A percentile compares a stretch with the other conserved stretches of the same genome.
Conservation (phyloP, 768 basidiomycete species). For the Galerina marginata region DNA sequence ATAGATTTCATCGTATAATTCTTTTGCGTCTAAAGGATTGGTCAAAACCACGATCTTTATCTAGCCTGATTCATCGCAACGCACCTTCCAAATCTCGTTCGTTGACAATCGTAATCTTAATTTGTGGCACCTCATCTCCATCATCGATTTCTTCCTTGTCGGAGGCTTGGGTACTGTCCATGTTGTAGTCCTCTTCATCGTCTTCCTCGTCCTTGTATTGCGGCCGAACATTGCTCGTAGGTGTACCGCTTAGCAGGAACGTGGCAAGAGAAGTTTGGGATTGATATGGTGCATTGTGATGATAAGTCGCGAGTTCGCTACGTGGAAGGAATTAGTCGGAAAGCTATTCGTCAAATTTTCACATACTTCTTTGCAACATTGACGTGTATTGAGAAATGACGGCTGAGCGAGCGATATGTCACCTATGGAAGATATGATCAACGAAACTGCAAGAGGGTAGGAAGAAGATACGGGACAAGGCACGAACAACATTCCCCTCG, state of each 20-base stretch:
- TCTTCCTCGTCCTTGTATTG: not conserved
- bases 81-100: constrained; percentile 71
- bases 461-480: not conserved
- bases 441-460: not conserved
- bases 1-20: constrained; percentile 55
- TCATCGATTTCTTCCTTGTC: constrained; percentile 38
- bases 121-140: constrained; percentile 50
- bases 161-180: constrained; percentile 23
- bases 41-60: not conserved
- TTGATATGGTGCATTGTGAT: constrained; percentile 48
- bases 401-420: constrained; percentile 79
- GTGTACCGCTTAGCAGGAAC: constrained; percentile 70
- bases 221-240: constrained; percentile 8
- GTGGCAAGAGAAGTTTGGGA: constrained; percentile 62
- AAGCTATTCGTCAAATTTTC: not conserved
- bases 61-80: constrained; percentile 22
- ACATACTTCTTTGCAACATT: constrained; percentile 79
- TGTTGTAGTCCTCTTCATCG: constrained; percentile 23
- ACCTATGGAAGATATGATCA: constrained; percentile 51
- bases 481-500: constrained; percentile 57
- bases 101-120: constrained; percentile 61
- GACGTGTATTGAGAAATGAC: constrained; percentile 73
- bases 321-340: not conserved
- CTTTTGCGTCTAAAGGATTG: constrained; percentile 52
- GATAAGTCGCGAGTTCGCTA: constrained; percentile 70